Conservation (phyloP, 345 rosid genomes). For the Acer saccharum region DNA sequence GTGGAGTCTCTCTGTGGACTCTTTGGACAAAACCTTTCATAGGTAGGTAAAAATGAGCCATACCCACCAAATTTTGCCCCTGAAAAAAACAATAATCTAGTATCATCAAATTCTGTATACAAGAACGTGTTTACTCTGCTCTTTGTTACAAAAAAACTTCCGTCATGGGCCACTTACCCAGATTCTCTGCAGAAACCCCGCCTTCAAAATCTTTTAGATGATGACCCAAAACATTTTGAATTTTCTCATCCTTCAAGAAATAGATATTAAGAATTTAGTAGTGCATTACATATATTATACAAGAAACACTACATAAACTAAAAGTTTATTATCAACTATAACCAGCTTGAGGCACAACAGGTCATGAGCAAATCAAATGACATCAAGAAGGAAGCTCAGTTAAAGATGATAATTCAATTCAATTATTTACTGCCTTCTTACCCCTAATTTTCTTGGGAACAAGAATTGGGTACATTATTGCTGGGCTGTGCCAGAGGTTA, state of each 20-base stretch:
- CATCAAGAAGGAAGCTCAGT: neutral
- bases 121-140: neutral
- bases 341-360: neutral
- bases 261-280: constrained; percentile 25
- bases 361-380: neutral
- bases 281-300: constrained; percentile 9
- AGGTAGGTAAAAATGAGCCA: constrained; percentile 73
- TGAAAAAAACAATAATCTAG: constrained; percentile 38
- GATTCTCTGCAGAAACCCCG: constrained; percentile 44
- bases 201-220: constrained; percentile 57
- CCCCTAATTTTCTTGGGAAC: constrained; percentile 1
- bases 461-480: neutral
- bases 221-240: constrained; percentile 68
- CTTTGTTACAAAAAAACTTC: neutral
- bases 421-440: neutral
- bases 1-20: constrained; percentile 33
- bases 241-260: constrained; percentile 66
- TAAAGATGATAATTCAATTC: neutral
- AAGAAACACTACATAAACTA: neutral
- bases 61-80: constrained; percentile 61
- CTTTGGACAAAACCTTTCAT: constrained; percentile 41
- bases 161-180: constrained; percentile 52
- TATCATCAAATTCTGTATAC: constrained; percentile 15
- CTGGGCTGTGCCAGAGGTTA: neutral
- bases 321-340: neutral